phyloP scores from a whole-genome alignment of 805 yeast genomes.

The Priceomyces fermenticarens region DNA sequence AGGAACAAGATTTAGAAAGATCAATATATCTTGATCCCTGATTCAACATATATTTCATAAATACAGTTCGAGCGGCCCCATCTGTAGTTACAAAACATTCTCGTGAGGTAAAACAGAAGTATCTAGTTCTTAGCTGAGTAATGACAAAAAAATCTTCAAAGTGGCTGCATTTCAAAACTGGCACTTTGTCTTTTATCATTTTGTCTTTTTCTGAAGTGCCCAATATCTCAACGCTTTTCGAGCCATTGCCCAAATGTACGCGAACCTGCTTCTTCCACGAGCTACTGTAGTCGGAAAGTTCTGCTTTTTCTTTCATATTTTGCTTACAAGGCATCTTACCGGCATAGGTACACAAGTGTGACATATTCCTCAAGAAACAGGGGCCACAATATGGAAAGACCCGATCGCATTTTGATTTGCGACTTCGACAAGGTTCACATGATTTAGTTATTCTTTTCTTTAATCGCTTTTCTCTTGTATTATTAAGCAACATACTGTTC shows the following conservation, averaged over 20 bases:
- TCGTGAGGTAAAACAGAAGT: constrained; percentile 9
- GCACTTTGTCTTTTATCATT: too few relatives aligned
- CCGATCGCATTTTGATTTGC: constrained; percentile 40
- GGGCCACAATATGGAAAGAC: constrained; percentile 31
- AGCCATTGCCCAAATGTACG: background rate
- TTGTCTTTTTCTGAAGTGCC: too few relatives aligned
- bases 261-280: background rate
- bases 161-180: too few relatives aligned
- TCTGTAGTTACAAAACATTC: constrained; percentile 3
- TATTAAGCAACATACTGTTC: too few relatives aligned
- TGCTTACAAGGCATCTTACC: constrained; percentile 15
- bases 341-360: constrained; percentile 42
- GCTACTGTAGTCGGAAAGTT: background rate
- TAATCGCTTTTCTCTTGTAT: too few relatives aligned
- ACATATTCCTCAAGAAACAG: constrained; percentile 33
- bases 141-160: background rate
- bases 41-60: constrained; percentile 1
- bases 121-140: constrained; percentile 1
- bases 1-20: background rate
- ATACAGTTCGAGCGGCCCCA: background rate
- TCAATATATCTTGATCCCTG: background rate
- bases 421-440: constrained; percentile 36
- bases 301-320: background rate
- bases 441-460: constrained; percentile 47
- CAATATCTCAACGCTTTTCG: too few relatives aligned